Base-by-base conservation (phyloP, 345 rosid genomes). In the Populus davidiana region DNA sequence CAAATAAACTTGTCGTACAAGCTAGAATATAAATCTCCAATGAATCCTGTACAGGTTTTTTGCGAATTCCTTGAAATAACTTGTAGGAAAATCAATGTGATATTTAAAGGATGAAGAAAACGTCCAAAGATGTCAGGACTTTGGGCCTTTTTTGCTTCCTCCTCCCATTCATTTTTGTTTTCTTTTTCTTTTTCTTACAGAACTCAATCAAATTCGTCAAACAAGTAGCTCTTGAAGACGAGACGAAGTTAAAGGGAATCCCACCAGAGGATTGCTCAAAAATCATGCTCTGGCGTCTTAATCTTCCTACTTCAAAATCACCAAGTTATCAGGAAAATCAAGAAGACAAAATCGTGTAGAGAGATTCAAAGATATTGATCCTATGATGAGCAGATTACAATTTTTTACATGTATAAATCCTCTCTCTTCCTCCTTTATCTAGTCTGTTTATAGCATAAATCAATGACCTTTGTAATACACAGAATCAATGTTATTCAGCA, bases 241-340 rank as follows among this genome's bases (percentile, higher is more conserved):
- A 94, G 83, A 84, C 89, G 5, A 91, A 93, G 78, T 72, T 91
- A 49, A 90, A 91, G 75, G 97, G 98, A 62, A 88, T 92, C 75
- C 89, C 97, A 33, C 71, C 82, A 11, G 87, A 88, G 75, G 88
- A 90, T 29, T 94, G 98, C 87, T 93, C 97, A 11, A 94, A 87
- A 83, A 81, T 94, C 83, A 83, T 93, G 97, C 88, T 93, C 39
- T 94, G 98, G 98, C 91, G 87, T 59, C 91, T 94, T 78, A 82
- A 73, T 41, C 83, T 85, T 50, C 86, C 81, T 31, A 43, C 23
- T 41, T 17, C 17, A 52, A 73, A 67, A 67, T 10, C 66, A 49
- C 49, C 25, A 5, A 23, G 43, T 27, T 54, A 72, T 39, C 21
- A 31, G 27, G 10, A 31, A 1, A 72, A 14, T 9, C 74, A 23